A percentile compares a stretch with the other conserved stretches of the same genome.
phyloP scores from a whole-genome alignment of 2,329 filamentous ascomycete genomes.

The Fusarium bulbicola region DNA sequence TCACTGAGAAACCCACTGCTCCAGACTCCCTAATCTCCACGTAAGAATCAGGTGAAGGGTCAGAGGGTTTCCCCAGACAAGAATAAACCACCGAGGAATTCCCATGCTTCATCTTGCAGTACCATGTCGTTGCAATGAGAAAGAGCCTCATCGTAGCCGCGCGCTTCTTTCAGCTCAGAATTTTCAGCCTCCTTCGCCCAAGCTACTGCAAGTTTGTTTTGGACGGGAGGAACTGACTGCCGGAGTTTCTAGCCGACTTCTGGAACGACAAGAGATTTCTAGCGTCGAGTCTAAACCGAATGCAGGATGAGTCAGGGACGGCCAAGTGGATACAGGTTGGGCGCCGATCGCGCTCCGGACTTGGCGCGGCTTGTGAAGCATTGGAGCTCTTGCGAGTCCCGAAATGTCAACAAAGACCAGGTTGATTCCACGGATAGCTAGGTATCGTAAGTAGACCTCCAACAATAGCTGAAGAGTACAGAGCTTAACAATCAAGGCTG shows the following conservation, averaged over 20 bases:
- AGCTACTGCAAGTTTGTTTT: background rate
- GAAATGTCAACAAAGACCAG: no score
- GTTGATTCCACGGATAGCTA: no score
- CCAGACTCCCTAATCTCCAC: slow-evolving; percentile 13
- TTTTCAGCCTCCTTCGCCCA: slow-evolving; percentile 17
- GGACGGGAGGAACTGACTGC: background rate
- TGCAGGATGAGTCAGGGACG: background rate
- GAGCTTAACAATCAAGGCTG: no score
- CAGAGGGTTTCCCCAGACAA: no score
- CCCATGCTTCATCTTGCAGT: fast-evolving
- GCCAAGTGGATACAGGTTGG: background rate
- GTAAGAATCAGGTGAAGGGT: background rate
- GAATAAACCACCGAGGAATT: fast-evolving
- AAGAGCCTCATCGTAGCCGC: slow-evolving; percentile 12
- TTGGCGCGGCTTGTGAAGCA: background rate
- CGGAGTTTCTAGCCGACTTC: slow-evolving; percentile 13
- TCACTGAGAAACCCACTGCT: background rate
- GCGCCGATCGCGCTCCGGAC: slow-evolving; percentile 14
- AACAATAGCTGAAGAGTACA: no score
- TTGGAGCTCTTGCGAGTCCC: no score
- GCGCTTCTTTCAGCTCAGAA: background rate
- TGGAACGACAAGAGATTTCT: slow-evolving; percentile 17
- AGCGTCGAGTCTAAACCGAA: background rate
- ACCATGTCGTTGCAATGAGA: background rate
- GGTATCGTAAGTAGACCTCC: no score